Base-by-base conservation (phyloP, 2,329 filamentous ascomycete genomes). In the Penicillium verrucosum region DNA sequence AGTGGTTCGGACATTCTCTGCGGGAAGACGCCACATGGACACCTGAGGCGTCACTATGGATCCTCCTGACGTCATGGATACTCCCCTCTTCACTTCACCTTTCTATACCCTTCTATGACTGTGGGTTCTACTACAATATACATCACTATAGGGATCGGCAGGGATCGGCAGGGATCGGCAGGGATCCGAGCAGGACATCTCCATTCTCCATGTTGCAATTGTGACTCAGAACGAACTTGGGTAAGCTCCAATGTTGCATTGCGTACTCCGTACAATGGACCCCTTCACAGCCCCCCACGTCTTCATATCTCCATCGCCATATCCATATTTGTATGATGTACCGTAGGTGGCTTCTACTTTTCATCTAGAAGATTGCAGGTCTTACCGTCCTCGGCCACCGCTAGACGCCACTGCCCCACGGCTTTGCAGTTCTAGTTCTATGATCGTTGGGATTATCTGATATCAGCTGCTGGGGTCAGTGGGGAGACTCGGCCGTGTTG, bases 381-480 rank as follows among this genome's bases (percentile, higher is more conserved):
- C 41, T n/a, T 56, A 23, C 34, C n/a, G 25, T 30, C 16, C 27
- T 44, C 29, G 45, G 38, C 21, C 47, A 43, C 37, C 51, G 47
- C 23, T 21, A 36, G 40, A 54, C 53, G 59, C 59, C 60, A 63
- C 59, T 18, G 57, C 56, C 52, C 57, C 60, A 60, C 51, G 55
- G 32, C 14, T 12, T 21, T 48, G 43, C 30, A 32, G 32, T 23
- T 18, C 21, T 16, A 36, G 10, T 43, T 11, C 16, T 25, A 36
- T 37, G 44, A 49, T 18, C 18, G 46, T 36, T 25, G 21, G 8
- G 37, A 34, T 16, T 21, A 54, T 49, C 37, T 18, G 18, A 18
- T 18, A 38, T 30, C 29, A 37, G 45, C 52, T 50, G 34, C 34
- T 18, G 29, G 43, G 32, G 36, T 29, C 36, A 29, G 42, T 44